Percentiles rank a stretch among this genome's conserved stretches.
These are phyloP conservation scores for Eimeria brunetti DNA, from an alignment of 169 alveolate species.

Conservation along the genomic window DNA sequence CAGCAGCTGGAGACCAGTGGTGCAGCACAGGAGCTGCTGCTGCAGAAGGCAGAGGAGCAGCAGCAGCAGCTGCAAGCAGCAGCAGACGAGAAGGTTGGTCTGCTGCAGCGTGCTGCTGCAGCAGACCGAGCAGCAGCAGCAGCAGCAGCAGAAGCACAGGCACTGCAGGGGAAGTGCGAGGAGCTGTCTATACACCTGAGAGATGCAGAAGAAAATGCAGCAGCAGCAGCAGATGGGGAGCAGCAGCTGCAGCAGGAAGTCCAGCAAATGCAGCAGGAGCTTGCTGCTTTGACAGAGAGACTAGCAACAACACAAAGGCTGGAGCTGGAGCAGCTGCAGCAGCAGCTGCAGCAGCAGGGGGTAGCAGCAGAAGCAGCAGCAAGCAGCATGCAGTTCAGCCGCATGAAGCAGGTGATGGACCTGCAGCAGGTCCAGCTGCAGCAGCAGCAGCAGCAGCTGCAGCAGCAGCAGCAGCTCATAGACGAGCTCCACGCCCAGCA, in stretches of 20 bases:
- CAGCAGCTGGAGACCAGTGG: conserved; percentile 49
- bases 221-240: conserved; percentile 69
- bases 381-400: neutral
- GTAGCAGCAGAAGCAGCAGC: conserved; percentile 11
- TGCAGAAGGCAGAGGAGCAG: conserved; percentile 68
- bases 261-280: conserved; percentile 59
- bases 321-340: conserved; percentile 56
- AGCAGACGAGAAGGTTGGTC: conserved; percentile 15
- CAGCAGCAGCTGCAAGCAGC: conserved; percentile 60
- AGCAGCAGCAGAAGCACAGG: conserved; percentile 27
- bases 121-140: neutral
- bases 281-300: conserved; percentile 11
- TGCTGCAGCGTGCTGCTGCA: conserved; percentile 33
- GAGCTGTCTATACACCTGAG: conserved; percentile 51
- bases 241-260: conserved; percentile 69
- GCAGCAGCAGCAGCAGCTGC: conserved; percentile 69
- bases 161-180: conserved; percentile 5
- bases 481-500: conserved; percentile 33
- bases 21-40: conserved; percentile 67
- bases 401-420: conserved; percentile 30
- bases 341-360: conserved; percentile 64
- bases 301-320: conserved; percentile 7
- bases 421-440: conserved; percentile 62
- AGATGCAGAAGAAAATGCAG: conserved; percentile 53
- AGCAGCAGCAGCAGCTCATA: conserved; percentile 56